Evolutionary conservation across 768 basidiomycete species (phyloP).

Genomic region (Pseudohyphozyma bogoriensis): DNA sequence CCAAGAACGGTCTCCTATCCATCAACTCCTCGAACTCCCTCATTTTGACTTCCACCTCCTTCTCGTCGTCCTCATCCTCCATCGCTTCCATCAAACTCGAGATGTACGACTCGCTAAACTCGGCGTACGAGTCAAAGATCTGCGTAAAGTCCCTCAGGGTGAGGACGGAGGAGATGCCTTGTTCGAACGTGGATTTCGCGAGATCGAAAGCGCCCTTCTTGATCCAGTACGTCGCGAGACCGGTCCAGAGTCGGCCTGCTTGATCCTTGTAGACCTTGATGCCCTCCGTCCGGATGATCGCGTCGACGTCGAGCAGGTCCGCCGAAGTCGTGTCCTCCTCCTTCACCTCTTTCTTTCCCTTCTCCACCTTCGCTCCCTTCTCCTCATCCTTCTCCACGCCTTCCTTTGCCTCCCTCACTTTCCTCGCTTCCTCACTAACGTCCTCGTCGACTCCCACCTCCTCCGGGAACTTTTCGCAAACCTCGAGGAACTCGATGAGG

Average conservation of each 20-base stretch:
- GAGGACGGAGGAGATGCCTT: slow-evolving; percentile 68
- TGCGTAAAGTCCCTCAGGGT: slow-evolving; percentile 96
- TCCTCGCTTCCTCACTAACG: slow-evolving; percentile 53
- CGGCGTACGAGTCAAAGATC: slow-evolving; percentile 92
- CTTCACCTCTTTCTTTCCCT: slow-evolving; percentile 28
- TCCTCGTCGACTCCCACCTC: slow-evolving; percentile 82
- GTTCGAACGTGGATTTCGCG: slow-evolving; percentile 58
- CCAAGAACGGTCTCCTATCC: slow-evolving; percentile 87
- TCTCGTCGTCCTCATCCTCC: slow-evolving; percentile 70
- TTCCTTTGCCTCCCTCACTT: slow-evolving; percentile 36
- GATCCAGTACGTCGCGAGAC: slow-evolving; percentile 95
- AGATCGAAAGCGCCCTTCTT: slow-evolving; percentile 85
- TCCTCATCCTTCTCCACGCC: slow-evolving; percentile 40
- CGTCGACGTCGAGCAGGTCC: slow-evolving; percentile 71
- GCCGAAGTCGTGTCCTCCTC: slow-evolving; percentile 54
- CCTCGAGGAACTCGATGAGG: slow-evolving; percentile 80
- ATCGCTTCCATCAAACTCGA: slow-evolving; percentile 78
- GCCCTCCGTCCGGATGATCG: slow-evolving; percentile 74
- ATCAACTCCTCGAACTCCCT: slow-evolving; percentile 86
- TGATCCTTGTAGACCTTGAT: slow-evolving; percentile 88
- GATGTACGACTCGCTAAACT: slow-evolving; percentile 83
- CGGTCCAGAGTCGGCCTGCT: slow-evolving; percentile 90
- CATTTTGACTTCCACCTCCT: slow-evolving; percentile 78
- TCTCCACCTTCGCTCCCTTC: slow-evolving; percentile 30
- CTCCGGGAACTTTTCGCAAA: slow-evolving; percentile 80